Conservation (phyloP, 1,284 basidiomycete species). For the Austroboletus novae-zelandiae region DNA sequence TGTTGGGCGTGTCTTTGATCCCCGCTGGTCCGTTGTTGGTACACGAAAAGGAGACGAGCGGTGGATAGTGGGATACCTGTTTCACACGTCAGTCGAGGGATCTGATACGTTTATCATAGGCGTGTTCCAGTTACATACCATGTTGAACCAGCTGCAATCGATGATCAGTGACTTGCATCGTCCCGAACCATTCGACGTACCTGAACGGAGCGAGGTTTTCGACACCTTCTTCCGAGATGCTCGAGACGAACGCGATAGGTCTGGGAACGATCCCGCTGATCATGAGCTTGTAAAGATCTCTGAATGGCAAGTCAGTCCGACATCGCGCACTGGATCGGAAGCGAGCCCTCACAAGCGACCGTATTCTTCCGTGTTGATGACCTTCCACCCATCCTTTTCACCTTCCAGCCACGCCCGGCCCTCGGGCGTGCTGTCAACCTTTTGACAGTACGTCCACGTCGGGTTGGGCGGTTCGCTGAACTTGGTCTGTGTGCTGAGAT, state of each 20-base stretch:
- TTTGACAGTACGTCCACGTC: conserved; percentile 55
- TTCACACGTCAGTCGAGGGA: neutral
- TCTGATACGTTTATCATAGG: neutral
- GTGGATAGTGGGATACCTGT: conserved; percentile 50
- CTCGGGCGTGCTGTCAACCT: conserved; percentile 44
- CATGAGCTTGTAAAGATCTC: conserved; percentile 46
- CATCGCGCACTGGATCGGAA: neutral
- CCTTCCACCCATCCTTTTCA: conserved; percentile 53
- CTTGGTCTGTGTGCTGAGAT: conserved; percentile 5
- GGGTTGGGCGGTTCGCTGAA: conserved; percentile 56
- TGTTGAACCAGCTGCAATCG: conserved; percentile 44
- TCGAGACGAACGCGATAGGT: conserved; percentile 70
- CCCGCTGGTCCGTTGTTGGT: conserved; percentile 32
- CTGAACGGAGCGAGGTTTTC: conserved; percentile 64
- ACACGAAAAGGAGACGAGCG: conserved; percentile 56
- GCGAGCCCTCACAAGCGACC: conserved; percentile 40
- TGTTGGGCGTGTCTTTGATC: conserved; percentile 56
- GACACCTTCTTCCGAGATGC: conserved; percentile 47
- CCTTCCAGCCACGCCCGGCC: conserved; percentile 53
- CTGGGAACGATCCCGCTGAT: conserved; percentile 62
- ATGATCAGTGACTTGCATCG: too few relatives aligned
- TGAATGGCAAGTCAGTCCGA: neutral
- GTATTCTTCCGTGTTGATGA: conserved; percentile 48
- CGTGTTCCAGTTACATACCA: conserved; percentile 21
- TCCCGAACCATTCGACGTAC: conserved; percentile 20